phyloP scores from a whole-genome alignment of 257 asterid species.

The Cinchona pubescens region DNA sequence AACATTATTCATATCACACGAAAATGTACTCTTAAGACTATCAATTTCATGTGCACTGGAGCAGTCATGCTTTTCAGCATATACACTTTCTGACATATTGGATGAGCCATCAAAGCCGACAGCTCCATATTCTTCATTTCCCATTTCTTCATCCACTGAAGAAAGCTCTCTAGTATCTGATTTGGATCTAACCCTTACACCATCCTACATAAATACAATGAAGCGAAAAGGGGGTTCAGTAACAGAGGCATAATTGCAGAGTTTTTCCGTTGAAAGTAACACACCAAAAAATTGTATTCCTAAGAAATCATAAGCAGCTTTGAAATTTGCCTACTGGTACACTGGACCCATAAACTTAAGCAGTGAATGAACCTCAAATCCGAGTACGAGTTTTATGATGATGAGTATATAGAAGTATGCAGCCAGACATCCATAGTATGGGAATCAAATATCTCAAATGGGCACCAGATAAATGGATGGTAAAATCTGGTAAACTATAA shows the following conservation, averaged over 20 bases:
- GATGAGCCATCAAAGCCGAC: constrained; percentile 80
- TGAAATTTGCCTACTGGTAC: no score
- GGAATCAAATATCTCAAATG: background rate
- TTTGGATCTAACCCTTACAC: constrained; percentile 50
- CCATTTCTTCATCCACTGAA: constrained; percentile 62
- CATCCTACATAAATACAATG: constrained; percentile 40
- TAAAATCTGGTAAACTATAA: background rate
- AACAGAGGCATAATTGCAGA: constrained; percentile 2
- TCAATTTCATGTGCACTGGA: constrained; percentile 48
- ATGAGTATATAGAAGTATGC: background rate
- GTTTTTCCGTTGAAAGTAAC: background rate
- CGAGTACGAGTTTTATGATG: background rate
- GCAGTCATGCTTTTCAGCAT: constrained; percentile 65
- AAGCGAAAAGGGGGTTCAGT: constrained; percentile 5
- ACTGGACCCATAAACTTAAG: constrained; percentile 1
- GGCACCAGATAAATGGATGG: constrained; percentile 6
- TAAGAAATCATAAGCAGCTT: no score
- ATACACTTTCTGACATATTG: constrained; percentile 76
- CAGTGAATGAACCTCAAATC: constrained; percentile 3
- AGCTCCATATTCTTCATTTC: constrained; percentile 58
- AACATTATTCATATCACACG: constrained; percentile 40
- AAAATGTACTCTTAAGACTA: constrained; percentile 41
- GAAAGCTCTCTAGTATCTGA: constrained; percentile 64
- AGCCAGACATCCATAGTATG: background rate
- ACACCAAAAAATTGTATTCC: no score